These are phyloP conservation scores for Moesziomyces globuligerus DNA, from an alignment of 1,284 basidiomycete species.

Conservation along the genomic window DNA sequence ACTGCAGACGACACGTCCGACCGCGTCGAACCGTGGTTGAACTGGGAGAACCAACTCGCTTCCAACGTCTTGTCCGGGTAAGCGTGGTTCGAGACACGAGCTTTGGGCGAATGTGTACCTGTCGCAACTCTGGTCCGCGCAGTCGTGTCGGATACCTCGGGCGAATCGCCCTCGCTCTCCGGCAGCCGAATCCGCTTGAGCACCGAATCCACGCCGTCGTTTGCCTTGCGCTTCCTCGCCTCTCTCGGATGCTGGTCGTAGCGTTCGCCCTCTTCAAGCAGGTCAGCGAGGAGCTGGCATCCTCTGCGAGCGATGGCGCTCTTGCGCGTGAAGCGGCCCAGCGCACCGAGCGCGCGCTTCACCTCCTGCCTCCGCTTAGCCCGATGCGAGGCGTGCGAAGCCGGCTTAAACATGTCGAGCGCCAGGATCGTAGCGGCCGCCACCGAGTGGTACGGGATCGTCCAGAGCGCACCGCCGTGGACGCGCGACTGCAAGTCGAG, in stretches of 20 bases:
- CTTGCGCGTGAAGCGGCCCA: conserved; percentile 31
- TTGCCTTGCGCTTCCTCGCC: conserved; percentile 27
- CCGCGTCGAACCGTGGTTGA: conserved; percentile 25
- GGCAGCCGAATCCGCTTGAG: conserved; percentile 38
- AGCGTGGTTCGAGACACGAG: neutral
- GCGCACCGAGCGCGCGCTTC: conserved; percentile 33
- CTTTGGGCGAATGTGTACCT: neutral
- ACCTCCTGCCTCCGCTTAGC: conserved; percentile 36
- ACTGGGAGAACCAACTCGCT: conserved; percentile 36
- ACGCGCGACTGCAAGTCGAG: conserved; percentile 44
- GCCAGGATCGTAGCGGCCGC: conserved; percentile 49
- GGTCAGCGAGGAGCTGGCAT: conserved; percentile 36
- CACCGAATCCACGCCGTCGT: conserved; percentile 28
- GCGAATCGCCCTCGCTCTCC: conserved; percentile 11
- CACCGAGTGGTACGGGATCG: conserved; percentile 51
- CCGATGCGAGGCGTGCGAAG: conserved; percentile 17
- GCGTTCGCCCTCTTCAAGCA: conserved; percentile 34
- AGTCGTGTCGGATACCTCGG: neutral
- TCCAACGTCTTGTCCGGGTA: conserved; percentile 17
- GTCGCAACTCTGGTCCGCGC: neutral
- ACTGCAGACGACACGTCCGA: conserved; percentile 34
- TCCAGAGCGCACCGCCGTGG: conserved; percentile 51
- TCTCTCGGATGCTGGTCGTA: conserved; percentile 21
- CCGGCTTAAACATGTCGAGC: conserved; percentile 41
- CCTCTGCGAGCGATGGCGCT: conserved; percentile 50